Conservation (phyloP, 1,284 basidiomycete genomes). For the Malassezia equina region DNA sequence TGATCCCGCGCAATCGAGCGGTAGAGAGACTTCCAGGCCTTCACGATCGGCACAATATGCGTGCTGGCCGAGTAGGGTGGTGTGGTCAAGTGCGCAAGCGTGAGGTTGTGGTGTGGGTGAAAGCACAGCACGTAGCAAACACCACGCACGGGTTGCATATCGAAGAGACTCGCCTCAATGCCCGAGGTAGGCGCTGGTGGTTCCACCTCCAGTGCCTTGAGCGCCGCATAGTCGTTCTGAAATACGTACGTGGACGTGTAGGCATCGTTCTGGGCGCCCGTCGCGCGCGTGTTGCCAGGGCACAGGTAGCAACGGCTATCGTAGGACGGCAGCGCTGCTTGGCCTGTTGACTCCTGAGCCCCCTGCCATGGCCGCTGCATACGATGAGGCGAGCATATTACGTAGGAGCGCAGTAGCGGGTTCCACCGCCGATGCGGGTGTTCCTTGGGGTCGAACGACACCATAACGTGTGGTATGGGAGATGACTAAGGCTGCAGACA, state of each 20-base stretch:
- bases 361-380: conserved; percentile 47
- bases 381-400: conserved; percentile 46
- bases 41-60: conserved; percentile 65
- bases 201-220: conserved; percentile 54
- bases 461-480: neutral
- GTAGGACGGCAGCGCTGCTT: conserved; percentile 54
- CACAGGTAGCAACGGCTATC: conserved; percentile 81
- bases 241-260: conserved; percentile 65
- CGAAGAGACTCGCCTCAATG: conserved; percentile 54
- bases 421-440: conserved; percentile 45
- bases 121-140: conserved; percentile 83
- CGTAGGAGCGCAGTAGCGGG: conserved; percentile 33
- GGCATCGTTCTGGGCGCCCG: conserved; percentile 61
- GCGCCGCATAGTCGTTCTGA: conserved; percentile 76
- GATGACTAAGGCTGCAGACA: neutral
- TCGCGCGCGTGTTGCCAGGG: conserved; percentile 72
- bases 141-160: conserved; percentile 64
- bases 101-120: conserved; percentile 80
- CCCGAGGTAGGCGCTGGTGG: neutral
- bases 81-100: conserved; percentile 62
- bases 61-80: conserved; percentile 36
- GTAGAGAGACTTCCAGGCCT: conserved; percentile 58
- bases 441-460: conserved; percentile 32
- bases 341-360: conserved; percentile 31
- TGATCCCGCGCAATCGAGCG: conserved; percentile 34